Base-by-base conservation (phyloP, 1,139 yeast species). In the Pichia sp. region DNA sequence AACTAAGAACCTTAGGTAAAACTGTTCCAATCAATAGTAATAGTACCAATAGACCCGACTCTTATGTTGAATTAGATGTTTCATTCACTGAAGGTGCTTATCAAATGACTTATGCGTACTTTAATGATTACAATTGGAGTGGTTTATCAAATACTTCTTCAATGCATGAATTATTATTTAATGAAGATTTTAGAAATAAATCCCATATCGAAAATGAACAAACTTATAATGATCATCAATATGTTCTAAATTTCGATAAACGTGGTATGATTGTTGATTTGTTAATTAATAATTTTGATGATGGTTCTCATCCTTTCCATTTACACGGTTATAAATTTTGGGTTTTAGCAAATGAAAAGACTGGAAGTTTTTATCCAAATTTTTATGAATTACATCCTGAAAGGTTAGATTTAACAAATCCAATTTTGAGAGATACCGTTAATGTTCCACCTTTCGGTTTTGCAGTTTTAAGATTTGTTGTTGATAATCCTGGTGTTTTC, bases 401-500 rank as follows among this genome's bases (percentile, higher is more conserved):
- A 19, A 45, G 49, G 31, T 30, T 55, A 25, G 53, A 53, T 46
- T 39, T 56, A 13, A 49, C 53, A 9, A 56, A 54, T 34, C 95
- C 95, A 49, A 73, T 83, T 78, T 70, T 74, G 53, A 79, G 95
- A 68, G 96, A 87, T 65, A 81, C 88, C 1, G 76, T 81, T 27
- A 78, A 74, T 60, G 81, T 84, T 36, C 76, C 87, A 33, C 83
- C 83, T 61, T 87, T 91, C 33, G 82, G 83, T 69, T 74, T 84
- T 62, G 79, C 77, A n/a, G 67, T 77, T 27, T 48, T 79, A 39
- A 75, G 96, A 64, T 87, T 87, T 70, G 77, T 74, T 59, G 88
- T 95, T 49, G 81, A 84, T 63, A 87, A 88, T 67, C 96, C 96
- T 30, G 96, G 96, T 63, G 89, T 87, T 43, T 88, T 96, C 95